phyloP scores from a whole-genome alignment of 495 filamentous ascomycete genomes.

The Entonaema liquescens region DNA sequence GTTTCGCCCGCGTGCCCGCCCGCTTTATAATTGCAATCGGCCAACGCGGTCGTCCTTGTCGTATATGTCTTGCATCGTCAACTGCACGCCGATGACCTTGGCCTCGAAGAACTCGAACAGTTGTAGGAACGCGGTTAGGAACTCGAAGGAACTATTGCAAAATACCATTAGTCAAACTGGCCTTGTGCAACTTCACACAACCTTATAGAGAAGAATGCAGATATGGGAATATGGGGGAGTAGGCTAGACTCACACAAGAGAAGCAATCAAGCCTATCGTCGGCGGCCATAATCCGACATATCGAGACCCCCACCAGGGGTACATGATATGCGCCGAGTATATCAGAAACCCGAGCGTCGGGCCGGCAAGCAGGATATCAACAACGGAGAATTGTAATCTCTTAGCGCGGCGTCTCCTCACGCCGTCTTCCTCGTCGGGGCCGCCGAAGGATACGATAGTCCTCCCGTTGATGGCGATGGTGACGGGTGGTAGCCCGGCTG shows the following conservation, averaged over 20 bases:
- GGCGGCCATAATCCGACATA: constrained; percentile 43
- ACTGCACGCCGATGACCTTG: constrained; percentile 41
- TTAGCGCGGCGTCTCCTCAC: constrained; percentile 34
- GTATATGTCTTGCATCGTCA: constrained; percentile 43
- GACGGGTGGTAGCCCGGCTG: constrained; percentile 38
- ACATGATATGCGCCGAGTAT: constrained; percentile 44
- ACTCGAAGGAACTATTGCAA: constrained; percentile 33
- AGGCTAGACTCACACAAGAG: constrained; percentile 35
- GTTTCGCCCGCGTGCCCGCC: background rate
- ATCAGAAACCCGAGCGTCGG: constrained; percentile 40
- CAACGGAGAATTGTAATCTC: constrained; percentile 38
- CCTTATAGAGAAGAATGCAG: no score
- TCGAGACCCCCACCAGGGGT: constrained; percentile 44
- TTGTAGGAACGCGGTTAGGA: constrained; percentile 40
- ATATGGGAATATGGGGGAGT: background rate
- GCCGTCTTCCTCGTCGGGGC: constrained; percentile 38
- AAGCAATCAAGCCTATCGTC: constrained; percentile 42
- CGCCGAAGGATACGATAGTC: constrained; percentile 40
- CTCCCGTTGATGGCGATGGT: constrained; percentile 33
- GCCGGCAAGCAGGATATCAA: constrained; percentile 37
- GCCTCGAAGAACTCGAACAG: constrained; percentile 45
- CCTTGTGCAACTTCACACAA: background rate
- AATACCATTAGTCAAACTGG: background rate
- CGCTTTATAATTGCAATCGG: constrained; percentile 38
- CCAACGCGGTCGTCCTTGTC: constrained; percentile 38